Evolutionary conservation across 2,329 filamentous ascomycete genomes (phyloP).

Genomic region (Xylariaceae sp.): DNA sequence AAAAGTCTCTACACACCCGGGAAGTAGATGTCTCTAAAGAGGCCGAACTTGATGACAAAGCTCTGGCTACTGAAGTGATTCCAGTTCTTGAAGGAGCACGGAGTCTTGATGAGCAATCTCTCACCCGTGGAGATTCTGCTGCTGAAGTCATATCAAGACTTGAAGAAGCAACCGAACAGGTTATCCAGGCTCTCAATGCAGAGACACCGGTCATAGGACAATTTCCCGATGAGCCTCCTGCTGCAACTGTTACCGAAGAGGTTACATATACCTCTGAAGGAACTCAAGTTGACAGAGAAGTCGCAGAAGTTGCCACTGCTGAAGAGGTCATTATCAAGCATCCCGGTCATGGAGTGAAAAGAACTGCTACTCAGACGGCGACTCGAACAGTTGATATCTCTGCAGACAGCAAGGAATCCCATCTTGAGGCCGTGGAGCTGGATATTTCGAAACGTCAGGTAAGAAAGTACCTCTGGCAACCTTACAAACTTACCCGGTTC

Average conservation of each 20-base stretch:
- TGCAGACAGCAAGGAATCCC: slow-evolving; percentile 7
- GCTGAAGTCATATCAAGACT: not conserved
- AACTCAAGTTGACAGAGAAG: not conserved
- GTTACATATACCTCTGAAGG: not conserved
- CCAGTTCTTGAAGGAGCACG: not conserved
- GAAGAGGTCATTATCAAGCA: slow-evolving; percentile 1
- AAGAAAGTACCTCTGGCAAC: slow-evolving; percentile 24
- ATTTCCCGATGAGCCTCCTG: not conserved
- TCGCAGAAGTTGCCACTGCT: not conserved
- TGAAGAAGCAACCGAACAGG: not conserved
- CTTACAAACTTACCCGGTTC: slow-evolving; percentile 22
- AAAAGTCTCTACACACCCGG: no score
- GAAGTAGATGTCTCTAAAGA: no score
- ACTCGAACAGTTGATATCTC: slow-evolving; percentile 5
- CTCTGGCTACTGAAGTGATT: not conserved
- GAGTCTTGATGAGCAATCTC: not conserved
- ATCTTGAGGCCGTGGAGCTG: slow-evolving; percentile 13
- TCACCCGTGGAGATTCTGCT: not conserved
- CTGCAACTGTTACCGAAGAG: not conserved
- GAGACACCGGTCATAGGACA: not conserved
- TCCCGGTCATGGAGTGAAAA: slow-evolving; percentile 6
- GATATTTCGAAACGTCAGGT: slow-evolving; percentile 21
- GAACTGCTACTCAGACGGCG: slow-evolving; percentile 3
- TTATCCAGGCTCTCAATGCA: not conserved
- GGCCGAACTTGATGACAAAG: not conserved